Conservation (phyloP, 495 filamentous ascomycete genomes). For the Mytilinidion resinicola region DNA sequence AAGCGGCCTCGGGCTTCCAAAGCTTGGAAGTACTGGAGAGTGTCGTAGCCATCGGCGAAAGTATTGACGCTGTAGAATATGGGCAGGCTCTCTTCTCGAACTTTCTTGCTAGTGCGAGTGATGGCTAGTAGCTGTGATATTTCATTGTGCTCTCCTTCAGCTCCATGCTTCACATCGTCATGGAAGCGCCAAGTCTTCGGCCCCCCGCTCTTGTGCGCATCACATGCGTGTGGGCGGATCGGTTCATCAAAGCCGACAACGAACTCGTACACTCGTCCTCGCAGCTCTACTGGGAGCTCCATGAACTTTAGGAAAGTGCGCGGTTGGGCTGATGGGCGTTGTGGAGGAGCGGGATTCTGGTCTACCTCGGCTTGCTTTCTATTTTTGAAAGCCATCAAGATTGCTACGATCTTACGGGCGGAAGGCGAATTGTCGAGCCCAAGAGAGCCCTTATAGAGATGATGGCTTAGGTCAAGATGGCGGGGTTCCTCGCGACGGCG, state of each 20-base stretch:
- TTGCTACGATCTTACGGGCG: too few species aligned
- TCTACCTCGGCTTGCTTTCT: too few species aligned
- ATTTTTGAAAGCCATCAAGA: too few species aligned
- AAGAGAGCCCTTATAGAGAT: too few species aligned
- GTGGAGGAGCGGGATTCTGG: too few species aligned
- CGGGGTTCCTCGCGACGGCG: too few species aligned
- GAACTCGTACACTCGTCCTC: not conserved
- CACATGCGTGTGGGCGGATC: constrained; percentile 4
- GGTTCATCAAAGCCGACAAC: not conserved
- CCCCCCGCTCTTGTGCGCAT: not conserved
- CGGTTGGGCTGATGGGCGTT: too few species aligned
- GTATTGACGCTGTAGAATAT: constrained; percentile 16
- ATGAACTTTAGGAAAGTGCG: constrained; percentile 7
- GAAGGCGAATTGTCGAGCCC: too few species aligned
- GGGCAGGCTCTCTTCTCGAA: constrained; percentile 4
- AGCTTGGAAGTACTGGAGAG: constrained; percentile 5
- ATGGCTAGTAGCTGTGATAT: not conserved
- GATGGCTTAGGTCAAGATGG: too few species aligned
- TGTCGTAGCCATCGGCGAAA: constrained; percentile 1
- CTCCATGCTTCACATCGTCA: not conserved
- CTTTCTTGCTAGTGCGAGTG: constrained; percentile 1
- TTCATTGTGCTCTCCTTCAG: not conserved
- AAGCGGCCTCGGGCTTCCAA: constrained; percentile 6
- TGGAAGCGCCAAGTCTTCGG: not conserved
- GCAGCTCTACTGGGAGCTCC: constrained; percentile 8